These are phyloP conservation scores for Parmales sp. DNA, from an alignment of 108 stramenopile genomes.

Conservation along the genomic window DNA sequence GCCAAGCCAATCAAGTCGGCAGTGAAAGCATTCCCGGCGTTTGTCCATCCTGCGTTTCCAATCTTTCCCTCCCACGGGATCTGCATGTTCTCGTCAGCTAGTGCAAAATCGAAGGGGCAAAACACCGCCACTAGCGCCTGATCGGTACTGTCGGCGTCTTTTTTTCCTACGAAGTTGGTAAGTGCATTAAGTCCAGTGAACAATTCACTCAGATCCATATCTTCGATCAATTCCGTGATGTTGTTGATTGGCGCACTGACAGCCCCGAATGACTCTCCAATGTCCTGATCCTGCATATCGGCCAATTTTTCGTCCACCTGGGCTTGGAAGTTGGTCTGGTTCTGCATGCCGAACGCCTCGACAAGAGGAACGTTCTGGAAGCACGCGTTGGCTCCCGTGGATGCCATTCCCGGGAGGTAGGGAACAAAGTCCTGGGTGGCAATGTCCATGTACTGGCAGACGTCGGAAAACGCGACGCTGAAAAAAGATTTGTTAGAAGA, in stretches of 20 bases:
- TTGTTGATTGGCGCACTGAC: not conserved
- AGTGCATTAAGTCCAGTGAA: not conserved
- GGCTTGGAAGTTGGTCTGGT: not conserved
- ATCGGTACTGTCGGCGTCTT: too few relatives aligned
- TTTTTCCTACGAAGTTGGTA: not conserved
- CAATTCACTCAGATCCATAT: not conserved
- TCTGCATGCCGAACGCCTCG: not conserved
- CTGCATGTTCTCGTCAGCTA: too few relatives aligned
- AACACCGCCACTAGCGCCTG: too few relatives aligned
- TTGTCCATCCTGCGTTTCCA: too few relatives aligned
- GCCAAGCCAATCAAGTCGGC: too few relatives aligned
- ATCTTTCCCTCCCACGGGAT: too few relatives aligned
- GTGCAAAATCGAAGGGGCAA: too few relatives aligned
- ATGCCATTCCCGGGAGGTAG: not conserved
- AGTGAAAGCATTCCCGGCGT: too few relatives aligned
- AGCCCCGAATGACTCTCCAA: not conserved
- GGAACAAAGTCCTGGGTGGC: not conserved
- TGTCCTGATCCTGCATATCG: not conserved
- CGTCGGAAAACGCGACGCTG: not conserved
- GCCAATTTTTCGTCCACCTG: not conserved
- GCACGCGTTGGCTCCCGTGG: not conserved
- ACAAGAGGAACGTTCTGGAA: slow-evolving; percentile 3
- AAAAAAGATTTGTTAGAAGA: not conserved
- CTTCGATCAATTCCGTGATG: not conserved
- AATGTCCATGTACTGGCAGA: not conserved